phyloP scores from a whole-genome alignment of 1,139 yeast genomes.

The Nakaseomyces glabratus region DNA sequence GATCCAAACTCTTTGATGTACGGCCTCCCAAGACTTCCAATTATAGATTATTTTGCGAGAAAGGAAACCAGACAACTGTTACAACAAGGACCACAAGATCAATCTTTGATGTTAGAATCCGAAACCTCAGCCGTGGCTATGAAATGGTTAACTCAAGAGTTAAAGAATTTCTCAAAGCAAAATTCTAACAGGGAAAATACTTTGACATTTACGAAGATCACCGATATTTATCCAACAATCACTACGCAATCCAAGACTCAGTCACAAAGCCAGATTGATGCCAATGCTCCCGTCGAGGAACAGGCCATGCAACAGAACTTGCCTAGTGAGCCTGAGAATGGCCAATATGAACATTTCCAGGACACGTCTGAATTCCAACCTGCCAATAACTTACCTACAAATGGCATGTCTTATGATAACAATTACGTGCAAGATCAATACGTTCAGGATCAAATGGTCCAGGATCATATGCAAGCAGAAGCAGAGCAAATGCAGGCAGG shows the following conservation, averaged over 20 bases:
- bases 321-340: background rate
- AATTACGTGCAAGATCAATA: background rate
- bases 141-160: constrained; percentile 1
- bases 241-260: constrained; percentile 3
- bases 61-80: constrained; percentile 13
- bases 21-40: constrained; percentile 27
- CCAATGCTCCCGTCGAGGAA: background rate
- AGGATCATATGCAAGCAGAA: constrained; percentile 6
- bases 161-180: background rate
- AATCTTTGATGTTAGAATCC: constrained; percentile 2
- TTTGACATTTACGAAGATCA: constrained; percentile 3
- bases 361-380: background rate
- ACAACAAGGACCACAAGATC: background rate
- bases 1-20: constrained; percentile 25
- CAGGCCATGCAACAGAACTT: background rate
- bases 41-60: constrained; percentile 19
- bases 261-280: background rate
- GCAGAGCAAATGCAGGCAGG: constrained; percentile 5
- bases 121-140: constrained; percentile 7
- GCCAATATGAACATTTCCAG: background rate
- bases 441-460: background rate
- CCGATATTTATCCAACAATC: constrained; percentile 3
- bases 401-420: background rate
- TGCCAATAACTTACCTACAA: background rate
- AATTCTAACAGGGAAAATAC: constrained; percentile 3